Conservation (phyloP, 371 early-diverging fungal genomes). For the Mucor plumbeus region DNA sequence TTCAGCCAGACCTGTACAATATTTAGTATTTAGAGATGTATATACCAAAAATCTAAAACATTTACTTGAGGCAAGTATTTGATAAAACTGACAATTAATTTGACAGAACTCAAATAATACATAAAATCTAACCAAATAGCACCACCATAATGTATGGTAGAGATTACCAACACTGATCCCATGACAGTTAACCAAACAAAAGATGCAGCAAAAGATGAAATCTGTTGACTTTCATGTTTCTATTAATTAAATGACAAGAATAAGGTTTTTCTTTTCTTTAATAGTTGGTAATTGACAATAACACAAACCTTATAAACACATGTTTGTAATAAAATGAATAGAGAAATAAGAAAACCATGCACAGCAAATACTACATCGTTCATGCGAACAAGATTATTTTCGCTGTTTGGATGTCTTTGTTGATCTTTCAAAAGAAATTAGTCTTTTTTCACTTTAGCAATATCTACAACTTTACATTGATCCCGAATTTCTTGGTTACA, state of each 20-base stretch:
- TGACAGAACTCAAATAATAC: conserved; percentile 73
- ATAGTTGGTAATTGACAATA: background rate
- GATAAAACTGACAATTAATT: conserved; percentile 68
- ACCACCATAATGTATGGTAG: conserved; percentile 38
- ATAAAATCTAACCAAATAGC: conserved; percentile 60
- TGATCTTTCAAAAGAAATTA: conserved; percentile 34
- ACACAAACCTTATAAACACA: conserved; percentile 63
- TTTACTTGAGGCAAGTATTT: conserved; percentile 86
- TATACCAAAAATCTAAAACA: background rate
- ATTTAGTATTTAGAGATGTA: too few species aligned
- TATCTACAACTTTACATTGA: conserved; percentile 45
- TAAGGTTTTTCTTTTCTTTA: background rate
- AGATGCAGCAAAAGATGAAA: conserved; percentile 43
- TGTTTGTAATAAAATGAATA: conserved; percentile 67
- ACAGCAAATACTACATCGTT: conserved; percentile 86
- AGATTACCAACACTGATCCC: conserved; percentile 38
- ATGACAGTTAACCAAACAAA: conserved; percentile 43
- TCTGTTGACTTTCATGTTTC: conserved; percentile 44
- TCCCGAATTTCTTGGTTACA: conserved; percentile 60
- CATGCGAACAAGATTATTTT: conserved; percentile 70
- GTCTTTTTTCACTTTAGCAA: background rate
- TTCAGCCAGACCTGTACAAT: conserved; percentile 66
- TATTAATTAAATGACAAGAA: conserved; percentile 15
- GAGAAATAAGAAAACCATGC: conserved; percentile 72
- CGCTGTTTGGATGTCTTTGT: conserved; percentile 58